These are phyloP conservation scores for Pleurotus djamor DNA, from an alignment of 768 basidiomycete genomes.

Conservation along the genomic window DNA sequence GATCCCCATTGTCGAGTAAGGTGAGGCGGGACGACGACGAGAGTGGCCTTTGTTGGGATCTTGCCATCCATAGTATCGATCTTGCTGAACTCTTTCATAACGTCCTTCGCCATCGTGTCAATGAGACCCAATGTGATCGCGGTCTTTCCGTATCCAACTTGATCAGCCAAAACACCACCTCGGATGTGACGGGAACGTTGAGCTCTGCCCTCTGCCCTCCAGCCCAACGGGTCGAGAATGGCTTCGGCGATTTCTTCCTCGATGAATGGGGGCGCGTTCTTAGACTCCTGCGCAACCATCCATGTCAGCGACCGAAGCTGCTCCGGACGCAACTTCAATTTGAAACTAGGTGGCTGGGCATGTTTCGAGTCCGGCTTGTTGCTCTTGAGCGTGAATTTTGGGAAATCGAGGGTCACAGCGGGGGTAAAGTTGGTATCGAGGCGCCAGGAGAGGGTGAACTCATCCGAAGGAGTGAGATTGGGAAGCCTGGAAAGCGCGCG, in stretches of 20 bases:
- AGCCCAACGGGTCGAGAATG: conserved; percentile 79
- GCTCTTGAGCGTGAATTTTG: conserved; percentile 69
- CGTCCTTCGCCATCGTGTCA: conserved; percentile 60
- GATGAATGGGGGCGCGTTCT: conserved; percentile 66
- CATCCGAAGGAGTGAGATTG: conserved; percentile 42
- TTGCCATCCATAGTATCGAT: conserved; percentile 54
- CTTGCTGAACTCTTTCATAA: conserved; percentile 56
- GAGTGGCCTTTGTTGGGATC: conserved; percentile 76
- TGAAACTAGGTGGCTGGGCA: conserved; percentile 78
- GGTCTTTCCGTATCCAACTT: conserved; percentile 97
- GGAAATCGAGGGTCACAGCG: conserved; percentile 51
- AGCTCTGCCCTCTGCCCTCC: conserved; percentile 93
- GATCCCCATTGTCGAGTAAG: conserved; percentile 87
- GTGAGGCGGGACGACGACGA: conserved; percentile 88
- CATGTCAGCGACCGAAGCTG: conserved; percentile 89
- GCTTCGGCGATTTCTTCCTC: conserved; percentile 97
- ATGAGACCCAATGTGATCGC: conserved; percentile 92
- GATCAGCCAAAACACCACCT: conserved; percentile 92
- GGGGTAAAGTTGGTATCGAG: conserved; percentile 79
- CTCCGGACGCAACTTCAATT: conserved; percentile 70
- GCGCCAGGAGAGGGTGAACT: conserved; percentile 68
- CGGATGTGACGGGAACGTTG: conserved; percentile 71
- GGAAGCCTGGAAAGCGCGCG: conserved; percentile 84
- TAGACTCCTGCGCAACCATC: conserved; percentile 84
- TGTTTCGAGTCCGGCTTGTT: conserved; percentile 75